Percentiles rank a stretch among this genome's conserved stretches.
phyloP scores from a whole-genome alignment of 495 filamentous ascomycete genomes.

The Aspergillus heteromorphus region DNA sequence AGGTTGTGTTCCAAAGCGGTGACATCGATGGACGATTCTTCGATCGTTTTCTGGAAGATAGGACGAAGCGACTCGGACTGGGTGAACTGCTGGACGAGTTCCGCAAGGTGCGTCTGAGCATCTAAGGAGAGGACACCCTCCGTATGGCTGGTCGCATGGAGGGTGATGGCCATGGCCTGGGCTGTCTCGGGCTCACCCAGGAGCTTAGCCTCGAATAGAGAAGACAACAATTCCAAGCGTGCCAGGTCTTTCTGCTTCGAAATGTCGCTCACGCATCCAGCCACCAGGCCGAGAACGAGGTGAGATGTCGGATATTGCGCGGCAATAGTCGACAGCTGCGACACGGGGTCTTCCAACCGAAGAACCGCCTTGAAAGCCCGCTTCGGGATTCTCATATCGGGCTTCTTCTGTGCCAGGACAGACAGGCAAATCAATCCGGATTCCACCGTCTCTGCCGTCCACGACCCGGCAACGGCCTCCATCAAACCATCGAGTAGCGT shows the following conservation, averaged over 20 bases:
- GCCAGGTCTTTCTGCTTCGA: conserved; percentile 52
- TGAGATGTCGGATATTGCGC: conserved; percentile 63
- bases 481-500: conserved; percentile 71
- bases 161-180: conserved; percentile 56
- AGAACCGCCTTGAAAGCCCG: conserved; percentile 64
- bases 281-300: conserved; percentile 64
- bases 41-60: conserved; percentile 53
- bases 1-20: conserved; percentile 65
- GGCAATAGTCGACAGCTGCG: conserved; percentile 55
- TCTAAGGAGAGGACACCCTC: conserved; percentile 38
- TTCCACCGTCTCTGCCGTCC: conserved; percentile 62
- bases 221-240: conserved; percentile 52
- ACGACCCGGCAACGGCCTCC: conserved; percentile 73
- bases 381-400: conserved; percentile 50
- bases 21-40: conserved; percentile 58
- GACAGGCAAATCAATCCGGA: conserved; percentile 77
- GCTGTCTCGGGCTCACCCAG: conserved; percentile 57
- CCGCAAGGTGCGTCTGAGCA: conserved; percentile 57
- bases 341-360: conserved; percentile 53
- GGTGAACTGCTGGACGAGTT: conserved; percentile 56
- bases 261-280: conserved; percentile 61
- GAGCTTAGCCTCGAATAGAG: conserved; percentile 54
- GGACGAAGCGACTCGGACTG: conserved; percentile 49
- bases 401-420: conserved; percentile 72
- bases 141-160: conserved; percentile 37